Base-by-base conservation (phyloP, 768 basidiomycete species). In the Megacollybia marginata region DNA sequence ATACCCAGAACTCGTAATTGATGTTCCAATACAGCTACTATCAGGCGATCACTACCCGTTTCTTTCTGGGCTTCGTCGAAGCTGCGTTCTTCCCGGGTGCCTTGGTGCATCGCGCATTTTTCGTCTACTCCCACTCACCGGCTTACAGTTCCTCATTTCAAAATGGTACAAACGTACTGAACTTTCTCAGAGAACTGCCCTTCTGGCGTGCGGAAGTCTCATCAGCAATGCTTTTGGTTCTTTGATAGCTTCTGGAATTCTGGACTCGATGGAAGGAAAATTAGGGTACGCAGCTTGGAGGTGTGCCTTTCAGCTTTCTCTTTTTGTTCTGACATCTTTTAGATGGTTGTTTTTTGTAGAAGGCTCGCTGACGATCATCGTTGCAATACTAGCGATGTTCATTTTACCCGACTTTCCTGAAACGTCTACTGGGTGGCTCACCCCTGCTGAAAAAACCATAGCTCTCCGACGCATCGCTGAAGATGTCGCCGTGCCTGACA, bases 151-250 rank as follows among this genome's bases (percentile, higher is more conserved):
- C 58, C 65, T 82, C 2, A 66, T 83, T 20, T 82, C 80, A 1
- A 80, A 78, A 59, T 82, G 86, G 88, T 90, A 90, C 69, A 86
- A 72, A 50, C 76, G 77, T 42, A 71, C 69, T 32, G 88, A 91
- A 59, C 69, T 91, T 36, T 88, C 84, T 36, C 68, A 80, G 46
- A 72, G 86, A 47, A 85, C 77, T 11, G 83, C 87, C 5, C 60
- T 85, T 44, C 70, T 90, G 31, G 77, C 76, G 36, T 87, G 85
- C 52, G 88, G 89, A 16, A 80, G 75, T 57, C 69, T 91, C 28
- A 80, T 90, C 47, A 82, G 80, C 48, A 92, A 91, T 69, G 89
- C 88, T 0, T 89, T 91, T 60, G 88, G 89, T 4, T 74, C 86
- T 2, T 68, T 92, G 11, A 77, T 92, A 47, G 87, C 88, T 10